Conservation (phyloP, 768 basidiomycete genomes). For the Pisolithus tinctorius region DNA sequence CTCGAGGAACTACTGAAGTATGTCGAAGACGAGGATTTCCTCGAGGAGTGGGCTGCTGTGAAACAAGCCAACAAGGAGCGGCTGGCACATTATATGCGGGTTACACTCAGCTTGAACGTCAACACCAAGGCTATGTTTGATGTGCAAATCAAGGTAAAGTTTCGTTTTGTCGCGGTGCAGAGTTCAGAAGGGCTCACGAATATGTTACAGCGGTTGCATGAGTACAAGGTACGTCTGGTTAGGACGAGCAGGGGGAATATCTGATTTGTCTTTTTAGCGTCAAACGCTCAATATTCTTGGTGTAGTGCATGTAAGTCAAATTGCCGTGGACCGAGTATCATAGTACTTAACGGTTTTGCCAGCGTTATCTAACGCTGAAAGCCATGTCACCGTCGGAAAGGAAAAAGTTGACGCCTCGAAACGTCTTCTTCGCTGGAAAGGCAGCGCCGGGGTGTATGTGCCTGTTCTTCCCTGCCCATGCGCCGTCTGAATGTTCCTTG, state of each 20-base stretch:
- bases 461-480: not conserved
- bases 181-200: not conserved
- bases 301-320: constrained; percentile 64
- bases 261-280: constrained; percentile 40
- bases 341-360: constrained; percentile 5
- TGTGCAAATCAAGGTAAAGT: constrained; percentile 75
- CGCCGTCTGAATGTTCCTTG: constrained; percentile 4
- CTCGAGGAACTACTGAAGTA: constrained; percentile 72
- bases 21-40: constrained; percentile 69
- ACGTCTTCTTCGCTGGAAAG: constrained; percentile 97
- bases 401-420: constrained; percentile 76
- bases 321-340: not conserved
- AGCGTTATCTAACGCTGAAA: constrained; percentile 83
- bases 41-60: constrained; percentile 73
- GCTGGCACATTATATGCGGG: constrained; percentile 69
- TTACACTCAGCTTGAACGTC: constrained; percentile 60
- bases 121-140: constrained; percentile 81
- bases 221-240: constrained; percentile 62
- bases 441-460: constrained; percentile 85
- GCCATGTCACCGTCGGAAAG: constrained; percentile 69
- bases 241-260: not conserved
- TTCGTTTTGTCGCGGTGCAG: not conserved
- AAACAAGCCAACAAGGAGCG: constrained; percentile 90
- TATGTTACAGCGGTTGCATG: constrained; percentile 67
- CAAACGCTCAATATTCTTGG: constrained; percentile 93